Conservation (phyloP, 2,329 filamentous ascomycete genomes). For the Sarocladiaceae sp. region DNA sequence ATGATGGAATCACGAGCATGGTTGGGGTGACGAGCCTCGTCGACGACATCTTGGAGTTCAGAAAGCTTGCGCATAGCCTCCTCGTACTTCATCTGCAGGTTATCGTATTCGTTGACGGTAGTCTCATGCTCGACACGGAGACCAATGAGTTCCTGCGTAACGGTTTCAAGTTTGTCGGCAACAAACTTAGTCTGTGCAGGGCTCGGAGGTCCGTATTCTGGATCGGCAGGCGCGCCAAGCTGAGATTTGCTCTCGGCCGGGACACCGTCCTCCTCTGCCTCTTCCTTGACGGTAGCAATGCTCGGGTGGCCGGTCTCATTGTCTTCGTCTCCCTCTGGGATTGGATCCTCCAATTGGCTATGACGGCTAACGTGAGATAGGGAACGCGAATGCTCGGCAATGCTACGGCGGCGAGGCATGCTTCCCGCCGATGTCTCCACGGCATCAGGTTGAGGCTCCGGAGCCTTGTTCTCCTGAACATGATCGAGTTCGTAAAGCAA, state of each 20-base stretch:
- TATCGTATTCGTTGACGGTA: slow-evolving; percentile 73
- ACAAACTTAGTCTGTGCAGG: slow-evolving; percentile 80
- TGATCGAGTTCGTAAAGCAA: slow-evolving; percentile 85
- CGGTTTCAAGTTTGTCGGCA: slow-evolving; percentile 83
- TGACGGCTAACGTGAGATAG: slow-evolving; percentile 48
- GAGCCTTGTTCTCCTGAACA: slow-evolving; percentile 52
- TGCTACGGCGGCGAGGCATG: slow-evolving; percentile 33
- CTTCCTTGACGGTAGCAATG: slow-evolving; percentile 29
- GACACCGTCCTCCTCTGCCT: slow-evolving; percentile 18
- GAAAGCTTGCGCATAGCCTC: slow-evolving; percentile 76
- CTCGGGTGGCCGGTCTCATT: slow-evolving; percentile 20
- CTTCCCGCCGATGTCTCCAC: slow-evolving; percentile 29
- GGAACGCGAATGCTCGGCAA: slow-evolving; percentile 47
- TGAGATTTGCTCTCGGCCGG: slow-evolving; percentile 11
- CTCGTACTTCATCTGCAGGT: slow-evolving; percentile 83
- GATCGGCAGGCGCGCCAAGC: slow-evolving; percentile 11
- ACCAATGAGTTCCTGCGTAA: slow-evolving; percentile 87
- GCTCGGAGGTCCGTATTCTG: slow-evolving; percentile 44
- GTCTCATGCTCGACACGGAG: slow-evolving; percentile 85
- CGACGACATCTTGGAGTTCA: slow-evolving; percentile 77
- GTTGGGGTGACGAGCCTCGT: slow-evolving; percentile 65
- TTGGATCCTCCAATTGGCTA: slow-evolving; percentile 47
- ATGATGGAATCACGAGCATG: slow-evolving; percentile 49
- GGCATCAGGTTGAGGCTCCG: slow-evolving; percentile 25
- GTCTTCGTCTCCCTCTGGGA: slow-evolving; percentile 47